A percentile compares a stretch with the other conserved stretches of the same genome.
Conservation (phyloP, 2,329 filamentous ascomycete genomes). For the Fusarium palustre region DNA sequence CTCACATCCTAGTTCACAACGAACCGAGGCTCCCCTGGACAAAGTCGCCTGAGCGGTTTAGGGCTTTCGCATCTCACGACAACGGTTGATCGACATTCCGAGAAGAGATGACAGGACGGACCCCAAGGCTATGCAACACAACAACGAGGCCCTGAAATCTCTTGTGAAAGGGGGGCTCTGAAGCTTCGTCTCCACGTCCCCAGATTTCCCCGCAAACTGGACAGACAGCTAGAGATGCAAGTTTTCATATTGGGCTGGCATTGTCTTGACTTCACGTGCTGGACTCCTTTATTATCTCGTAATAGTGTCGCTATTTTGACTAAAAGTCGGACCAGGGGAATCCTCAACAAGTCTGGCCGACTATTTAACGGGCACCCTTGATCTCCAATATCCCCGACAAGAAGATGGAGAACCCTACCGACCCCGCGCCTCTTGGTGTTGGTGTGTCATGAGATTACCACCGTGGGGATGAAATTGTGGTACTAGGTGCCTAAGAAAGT, state of each 20-base stretch:
- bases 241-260: slow-evolving; percentile 21
- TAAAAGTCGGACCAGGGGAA: slow-evolving; percentile 37
- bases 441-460: slow-evolving; percentile 42
- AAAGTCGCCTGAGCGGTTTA: slow-evolving; percentile 6
- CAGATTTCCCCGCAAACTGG: slow-evolving; percentile 48
- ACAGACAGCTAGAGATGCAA: slow-evolving; percentile 19
- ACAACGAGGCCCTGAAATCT: slow-evolving; percentile 19
- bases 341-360: slow-evolving; percentile 30
- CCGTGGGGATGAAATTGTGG: slow-evolving; percentile 23
- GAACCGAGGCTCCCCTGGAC: slow-evolving; percentile 26
- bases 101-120: slow-evolving; percentile 10
- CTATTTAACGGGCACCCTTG: slow-evolving; percentile 35
- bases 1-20: slow-evolving; percentile 16
- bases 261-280: slow-evolving; percentile 41
- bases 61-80: slow-evolving; percentile 21
- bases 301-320: slow-evolving; percentile 44
- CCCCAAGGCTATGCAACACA: slow-evolving; percentile 12
- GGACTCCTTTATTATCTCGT: slow-evolving; percentile 41
- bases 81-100: slow-evolving; percentile 27
- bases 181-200: slow-evolving; percentile 37
- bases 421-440: slow-evolving; percentile 39
- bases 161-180: slow-evolving; percentile 13
- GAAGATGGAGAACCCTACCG: slow-evolving; percentile 35
- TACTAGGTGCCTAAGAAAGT: slow-evolving; percentile 3
- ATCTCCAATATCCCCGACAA: slow-evolving; percentile 41